Percentiles rank a stretch among this genome's conserved stretches.
These are phyloP conservation scores for Salix arbutifolia DNA, from an alignment of 345 rosid genomes.

Conservation along the genomic window DNA sequence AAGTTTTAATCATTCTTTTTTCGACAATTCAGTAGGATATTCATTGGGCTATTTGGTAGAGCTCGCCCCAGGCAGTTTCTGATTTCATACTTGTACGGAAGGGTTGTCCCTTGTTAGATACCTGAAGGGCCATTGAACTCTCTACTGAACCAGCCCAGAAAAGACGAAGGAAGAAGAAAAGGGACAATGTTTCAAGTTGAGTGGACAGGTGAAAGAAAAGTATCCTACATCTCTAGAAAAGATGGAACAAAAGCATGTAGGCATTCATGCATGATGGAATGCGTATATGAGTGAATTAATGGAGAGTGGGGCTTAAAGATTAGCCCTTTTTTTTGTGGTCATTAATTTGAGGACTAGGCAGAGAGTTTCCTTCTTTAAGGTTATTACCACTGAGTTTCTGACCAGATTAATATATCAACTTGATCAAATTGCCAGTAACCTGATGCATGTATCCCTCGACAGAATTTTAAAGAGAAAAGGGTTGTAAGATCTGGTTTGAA, in stretches of 20 bases:
- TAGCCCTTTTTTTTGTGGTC: neutral
- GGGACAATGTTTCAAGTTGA: too few species aligned
- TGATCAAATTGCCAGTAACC: neutral
- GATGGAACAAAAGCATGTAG: too few species aligned
- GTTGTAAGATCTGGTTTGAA: neutral
- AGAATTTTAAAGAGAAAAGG: neutral
- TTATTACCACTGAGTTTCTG: neutral
- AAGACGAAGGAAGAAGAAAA: too few species aligned
- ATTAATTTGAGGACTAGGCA: neutral
- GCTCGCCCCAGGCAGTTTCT: neutral
- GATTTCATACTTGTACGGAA: neutral
- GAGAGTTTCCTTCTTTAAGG: neutral
- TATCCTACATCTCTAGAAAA: too few species aligned
- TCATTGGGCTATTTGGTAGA: neutral
- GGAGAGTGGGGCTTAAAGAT: neutral
- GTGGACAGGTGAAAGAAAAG: too few species aligned
- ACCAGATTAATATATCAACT: neutral
- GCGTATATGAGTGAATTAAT: neutral
- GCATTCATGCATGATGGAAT: neutral
- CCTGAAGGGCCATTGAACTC: neutral
- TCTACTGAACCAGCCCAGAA: neutral
- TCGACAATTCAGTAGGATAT: neutral
- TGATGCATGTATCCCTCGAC: neutral
- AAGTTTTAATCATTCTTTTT: too few species aligned
- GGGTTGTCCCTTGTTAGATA: neutral